Conservation (phyloP, 768 basidiomycete genomes). For the Suillus spraguei region DNA sequence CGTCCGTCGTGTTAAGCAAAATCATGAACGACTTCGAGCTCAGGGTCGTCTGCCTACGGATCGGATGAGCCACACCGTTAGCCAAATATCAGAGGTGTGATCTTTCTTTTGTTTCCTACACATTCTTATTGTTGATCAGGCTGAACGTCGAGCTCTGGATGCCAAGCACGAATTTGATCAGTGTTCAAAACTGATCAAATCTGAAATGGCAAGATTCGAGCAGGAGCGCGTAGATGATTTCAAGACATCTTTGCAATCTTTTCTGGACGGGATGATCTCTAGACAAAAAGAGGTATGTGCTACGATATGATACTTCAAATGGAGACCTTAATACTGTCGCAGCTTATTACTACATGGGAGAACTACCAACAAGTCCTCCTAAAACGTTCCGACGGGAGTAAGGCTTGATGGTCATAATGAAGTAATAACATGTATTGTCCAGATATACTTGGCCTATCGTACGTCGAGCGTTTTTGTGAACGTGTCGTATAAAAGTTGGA, state of each 20-base stretch:
- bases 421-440: background rate
- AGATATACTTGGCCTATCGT: background rate
- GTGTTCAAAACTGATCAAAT: conserved; percentile 84
- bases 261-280: conserved; percentile 84
- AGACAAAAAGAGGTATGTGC: conserved; percentile 75
- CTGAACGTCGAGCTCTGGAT: conserved; percentile 82
- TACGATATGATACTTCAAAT: background rate
- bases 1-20: conserved; percentile 66
- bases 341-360: conserved; percentile 84
- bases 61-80: conserved; percentile 70
- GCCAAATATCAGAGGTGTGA: conserved; percentile 78
- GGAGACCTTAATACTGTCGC: conserved; percentile 10
- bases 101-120: background rate
- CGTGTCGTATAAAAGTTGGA: background rate
- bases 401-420: background rate
- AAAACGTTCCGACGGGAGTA: conserved; percentile 35
- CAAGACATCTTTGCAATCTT: conserved; percentile 78
- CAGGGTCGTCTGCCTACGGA: conserved; percentile 77
- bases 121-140: conserved; percentile 43
- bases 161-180: conserved; percentile 89
- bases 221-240: conserved; percentile 93
- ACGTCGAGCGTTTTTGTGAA: background rate
- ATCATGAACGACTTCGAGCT: conserved; percentile 80
- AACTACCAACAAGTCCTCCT: conserved; percentile 75
- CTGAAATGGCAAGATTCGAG: conserved; percentile 90